A percentile compares a stretch with the other conserved stretches of the same genome.
Evolutionary conservation across 169 alveolate species (phyloP).

Genomic region (Eimeria necatrix): DNA sequence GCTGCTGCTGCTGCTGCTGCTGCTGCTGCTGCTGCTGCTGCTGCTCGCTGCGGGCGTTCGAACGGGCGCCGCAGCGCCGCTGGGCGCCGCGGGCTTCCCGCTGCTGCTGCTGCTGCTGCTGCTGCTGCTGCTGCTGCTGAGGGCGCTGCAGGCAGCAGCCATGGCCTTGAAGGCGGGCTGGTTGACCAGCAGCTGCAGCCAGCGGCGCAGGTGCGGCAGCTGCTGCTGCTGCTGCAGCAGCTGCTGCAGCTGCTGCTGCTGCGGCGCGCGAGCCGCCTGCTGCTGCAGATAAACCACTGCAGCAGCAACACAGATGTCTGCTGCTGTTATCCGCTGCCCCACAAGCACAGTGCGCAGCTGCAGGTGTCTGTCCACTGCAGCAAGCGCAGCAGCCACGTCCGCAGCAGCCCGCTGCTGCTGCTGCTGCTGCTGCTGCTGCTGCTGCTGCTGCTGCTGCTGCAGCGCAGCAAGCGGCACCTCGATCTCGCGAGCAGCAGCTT

Average conservation of each 20-base stretch:
- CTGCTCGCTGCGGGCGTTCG: not conserved
- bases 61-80: not conserved
- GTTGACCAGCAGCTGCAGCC: constrained; percentile 29
- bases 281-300: constrained; percentile 13
- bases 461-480: constrained; percentile 80
- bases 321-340: constrained; percentile 81
- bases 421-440: constrained; percentile 54
- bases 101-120: not conserved
- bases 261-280: not conserved
- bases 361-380: constrained; percentile 78
- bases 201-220: constrained; percentile 19
- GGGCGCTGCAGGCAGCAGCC: not conserved
- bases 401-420: constrained; percentile 72
- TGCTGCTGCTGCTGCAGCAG: not conserved
- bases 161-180: constrained; percentile 67
- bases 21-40: constrained; percentile 1
- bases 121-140: not conserved
- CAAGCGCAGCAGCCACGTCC: constrained; percentile 76
- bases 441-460: constrained; percentile 30
- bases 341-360: constrained; percentile 79
- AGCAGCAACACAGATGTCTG: constrained; percentile 77
- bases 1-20: not conserved
- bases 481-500: constrained; percentile 73
- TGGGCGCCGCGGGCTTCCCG: not conserved
- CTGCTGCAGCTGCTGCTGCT: not conserved